Percentiles rank a stretch among this genome's conserved stretches.
Evolutionary conservation across 352 stramenopile species (phyloP).

Genomic region (Phytopythium litorale): DNA sequence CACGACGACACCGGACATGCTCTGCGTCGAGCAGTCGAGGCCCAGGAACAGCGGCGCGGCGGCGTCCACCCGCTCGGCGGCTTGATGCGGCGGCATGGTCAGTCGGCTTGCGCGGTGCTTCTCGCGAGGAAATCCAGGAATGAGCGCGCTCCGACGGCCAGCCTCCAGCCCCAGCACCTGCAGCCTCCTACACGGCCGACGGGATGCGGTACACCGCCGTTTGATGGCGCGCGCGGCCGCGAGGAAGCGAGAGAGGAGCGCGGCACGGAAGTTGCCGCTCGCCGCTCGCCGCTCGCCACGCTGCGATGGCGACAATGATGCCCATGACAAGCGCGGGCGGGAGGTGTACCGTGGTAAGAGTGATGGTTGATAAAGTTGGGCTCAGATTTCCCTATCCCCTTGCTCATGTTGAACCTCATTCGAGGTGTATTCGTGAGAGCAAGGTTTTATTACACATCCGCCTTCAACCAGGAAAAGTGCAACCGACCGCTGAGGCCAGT

Average conservation of each 20-base stretch:
- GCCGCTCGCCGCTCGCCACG: background rate
- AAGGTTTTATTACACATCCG: background rate
- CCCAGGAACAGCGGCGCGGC: constrained; percentile 40
- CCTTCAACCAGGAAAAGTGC: background rate
- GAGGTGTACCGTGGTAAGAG: background rate
- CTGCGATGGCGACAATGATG: background rate
- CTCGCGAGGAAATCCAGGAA: background rate
- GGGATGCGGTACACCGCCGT: background rate
- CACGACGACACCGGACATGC: constrained; percentile 70
- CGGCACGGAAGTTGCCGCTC: background rate
- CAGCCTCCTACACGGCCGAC: background rate
- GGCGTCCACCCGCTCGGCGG: background rate
- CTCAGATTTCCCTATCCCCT: background rate
- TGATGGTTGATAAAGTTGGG: background rate
- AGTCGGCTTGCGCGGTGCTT: background rate
- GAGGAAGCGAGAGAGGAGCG: background rate
- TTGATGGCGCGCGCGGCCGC: background rate
- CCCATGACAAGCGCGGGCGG: background rate
- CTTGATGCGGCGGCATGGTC: constrained; percentile 3
- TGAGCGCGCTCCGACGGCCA: background rate
- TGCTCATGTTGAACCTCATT: background rate
- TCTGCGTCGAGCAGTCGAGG: constrained; percentile 85
- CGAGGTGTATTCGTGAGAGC: background rate
- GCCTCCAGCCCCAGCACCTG: background rate
- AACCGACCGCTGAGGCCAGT: background rate